These are phyloP conservation scores for Fagopyrum esculentum DNA, from an alignment of 148 eudicot species.

Conservation along the genomic window DNA sequence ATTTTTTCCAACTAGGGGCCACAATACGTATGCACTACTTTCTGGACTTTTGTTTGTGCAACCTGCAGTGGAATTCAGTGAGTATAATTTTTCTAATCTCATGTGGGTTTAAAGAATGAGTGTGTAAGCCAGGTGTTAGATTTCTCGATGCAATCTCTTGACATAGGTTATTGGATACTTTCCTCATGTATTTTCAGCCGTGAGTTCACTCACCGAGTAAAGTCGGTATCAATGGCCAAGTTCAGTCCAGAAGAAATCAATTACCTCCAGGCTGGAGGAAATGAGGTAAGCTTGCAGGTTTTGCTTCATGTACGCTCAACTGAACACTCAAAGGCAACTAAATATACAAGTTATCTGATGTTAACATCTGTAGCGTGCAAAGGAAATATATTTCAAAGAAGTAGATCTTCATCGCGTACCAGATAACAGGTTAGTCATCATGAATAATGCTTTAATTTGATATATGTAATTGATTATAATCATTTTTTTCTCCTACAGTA, in stretches of 20 bases:
- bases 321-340: background rate
- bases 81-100: conserved; percentile 25
- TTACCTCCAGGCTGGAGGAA: conserved; percentile 88
- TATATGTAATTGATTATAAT: background rate
- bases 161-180: background rate
- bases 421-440: conserved; percentile 14
- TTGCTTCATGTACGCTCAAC: background rate
- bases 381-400: conserved; percentile 14
- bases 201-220: conserved; percentile 96
- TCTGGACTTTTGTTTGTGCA: conserved; percentile 87
- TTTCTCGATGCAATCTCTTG: background rate
- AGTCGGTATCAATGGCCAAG: conserved; percentile 93
- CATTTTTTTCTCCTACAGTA: conserved; percentile 34
- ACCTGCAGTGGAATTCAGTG: conserved; percentile 90
- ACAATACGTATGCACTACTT: conserved; percentile 83
- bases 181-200: conserved; percentile 46
- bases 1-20: conserved; percentile 60
- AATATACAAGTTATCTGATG: background rate
- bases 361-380: conserved; percentile 11
- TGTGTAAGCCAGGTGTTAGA: background rate
- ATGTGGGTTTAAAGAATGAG: background rate
- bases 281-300: conserved; percentile 49
- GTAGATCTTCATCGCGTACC: conserved; percentile 12
- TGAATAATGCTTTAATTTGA: background rate
- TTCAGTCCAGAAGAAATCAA: conserved; percentile 83